phyloP scores from a whole-genome alignment of 2,329 filamentous ascomycete species.

The Rugonectria rugulosa region DNA sequence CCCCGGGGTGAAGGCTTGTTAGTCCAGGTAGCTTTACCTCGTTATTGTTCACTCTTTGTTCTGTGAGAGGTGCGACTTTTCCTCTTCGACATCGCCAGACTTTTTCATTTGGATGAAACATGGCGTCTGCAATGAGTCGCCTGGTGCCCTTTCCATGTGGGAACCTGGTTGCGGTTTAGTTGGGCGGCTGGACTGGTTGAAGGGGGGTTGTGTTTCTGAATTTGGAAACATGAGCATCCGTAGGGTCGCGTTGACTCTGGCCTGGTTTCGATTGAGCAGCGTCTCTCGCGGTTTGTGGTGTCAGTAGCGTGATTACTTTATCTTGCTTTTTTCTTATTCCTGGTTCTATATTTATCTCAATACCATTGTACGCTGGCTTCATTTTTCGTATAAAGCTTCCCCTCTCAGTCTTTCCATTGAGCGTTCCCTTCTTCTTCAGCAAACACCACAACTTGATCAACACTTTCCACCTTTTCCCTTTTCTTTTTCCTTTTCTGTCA shows the following conservation, averaged over 20 bases:
- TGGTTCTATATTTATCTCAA: background rate
- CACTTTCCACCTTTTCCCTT: constrained; percentile 29
- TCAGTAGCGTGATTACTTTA: background rate
- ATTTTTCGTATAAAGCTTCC: constrained; percentile 35
- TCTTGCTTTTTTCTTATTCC: constrained; percentile 1
- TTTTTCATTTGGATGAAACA: no score
- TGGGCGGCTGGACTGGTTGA: constrained; percentile 37
- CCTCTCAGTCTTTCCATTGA: constrained; percentile 13
- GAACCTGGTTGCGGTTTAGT: background rate
- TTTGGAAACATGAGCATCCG: constrained; percentile 29
- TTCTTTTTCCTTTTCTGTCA: constrained; percentile 35
- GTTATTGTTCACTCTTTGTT: no score
- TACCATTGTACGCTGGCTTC: constrained; percentile 19
- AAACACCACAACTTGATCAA: constrained; percentile 33
- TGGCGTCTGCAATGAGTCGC: no score
- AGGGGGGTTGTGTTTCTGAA: no score
- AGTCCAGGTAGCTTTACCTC: no score
- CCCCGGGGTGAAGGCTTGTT: no score
- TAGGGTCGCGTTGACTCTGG: constrained; percentile 6
- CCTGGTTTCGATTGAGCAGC: constrained; percentile 4
- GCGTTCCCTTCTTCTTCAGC: constrained; percentile 29
- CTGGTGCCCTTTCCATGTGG: no score
- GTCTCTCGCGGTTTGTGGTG: no score
- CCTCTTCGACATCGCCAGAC: no score
- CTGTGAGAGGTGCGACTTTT: no score